A percentile compares a stretch with the other conserved stretches of the same genome.
Conservation (phyloP, 176 grass and related monocot genomes). For the Themeda triandra region DNA sequence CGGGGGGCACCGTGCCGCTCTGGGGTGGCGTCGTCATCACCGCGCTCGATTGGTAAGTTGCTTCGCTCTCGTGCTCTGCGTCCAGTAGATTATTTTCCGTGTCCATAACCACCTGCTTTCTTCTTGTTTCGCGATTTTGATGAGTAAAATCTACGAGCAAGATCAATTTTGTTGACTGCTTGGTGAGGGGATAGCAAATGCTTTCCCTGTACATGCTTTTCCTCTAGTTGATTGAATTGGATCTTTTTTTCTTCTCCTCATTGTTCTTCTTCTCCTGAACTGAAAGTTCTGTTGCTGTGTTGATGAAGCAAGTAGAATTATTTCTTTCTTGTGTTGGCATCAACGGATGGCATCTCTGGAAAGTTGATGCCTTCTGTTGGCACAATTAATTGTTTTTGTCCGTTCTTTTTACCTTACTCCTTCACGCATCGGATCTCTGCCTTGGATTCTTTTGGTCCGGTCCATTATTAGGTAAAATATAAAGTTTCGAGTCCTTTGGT, state of each 20-base stretch:
- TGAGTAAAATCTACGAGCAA: constrained; percentile 13
- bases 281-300: not conserved
- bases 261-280: constrained; percentile 8
- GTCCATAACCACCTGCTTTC: not conserved
- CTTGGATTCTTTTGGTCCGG: constrained; percentile 20
- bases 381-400: not conserved
- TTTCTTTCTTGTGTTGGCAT: not conserved
- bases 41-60: constrained; percentile 70
- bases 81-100: not conserved
- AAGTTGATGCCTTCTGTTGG: not conserved
- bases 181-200: not conserved
- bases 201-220: not conserved
- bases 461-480: constrained; percentile 3
- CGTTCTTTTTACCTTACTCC: constrained; percentile 1
- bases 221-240: not conserved
- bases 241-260: not conserved
- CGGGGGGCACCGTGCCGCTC: constrained; percentile 63
- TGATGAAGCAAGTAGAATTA: not conserved
- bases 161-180: not conserved
- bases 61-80: not conserved
- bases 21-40: constrained; percentile 90
- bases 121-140: not conserved
- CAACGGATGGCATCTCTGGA: not conserved
- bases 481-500: constrained; percentile 12
- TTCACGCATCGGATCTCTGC: constrained; percentile 3